Conservation (phyloP, 2,329 filamentous ascomycete species). For the Fusarium sp. region DNA sequence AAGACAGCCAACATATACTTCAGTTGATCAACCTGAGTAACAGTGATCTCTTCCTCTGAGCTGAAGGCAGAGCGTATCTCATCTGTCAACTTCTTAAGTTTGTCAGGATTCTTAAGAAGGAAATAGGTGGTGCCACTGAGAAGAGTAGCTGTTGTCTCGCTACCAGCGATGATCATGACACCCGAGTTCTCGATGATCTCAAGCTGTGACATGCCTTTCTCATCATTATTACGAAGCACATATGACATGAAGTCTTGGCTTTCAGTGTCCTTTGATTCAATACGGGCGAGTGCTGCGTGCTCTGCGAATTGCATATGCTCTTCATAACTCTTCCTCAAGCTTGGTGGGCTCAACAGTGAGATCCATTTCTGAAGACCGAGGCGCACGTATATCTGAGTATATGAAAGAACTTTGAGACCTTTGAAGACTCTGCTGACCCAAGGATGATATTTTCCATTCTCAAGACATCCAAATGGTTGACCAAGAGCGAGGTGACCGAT, state of each 20-base stretch:
- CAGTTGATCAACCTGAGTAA: neutral
- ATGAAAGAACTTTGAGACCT: neutral
- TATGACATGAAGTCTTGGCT: slow-evolving; percentile 7
- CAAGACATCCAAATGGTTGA: slow-evolving; percentile 2
- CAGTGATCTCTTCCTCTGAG: neutral
- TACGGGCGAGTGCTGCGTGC: neutral
- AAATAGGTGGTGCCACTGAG: neutral
- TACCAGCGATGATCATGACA: neutral
- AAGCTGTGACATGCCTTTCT: neutral
- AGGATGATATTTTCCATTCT: slow-evolving; percentile 1
- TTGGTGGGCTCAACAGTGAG: neutral
- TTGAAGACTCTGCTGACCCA: neutral
- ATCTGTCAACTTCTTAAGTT: neutral
- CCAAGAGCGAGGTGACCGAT: neutral
- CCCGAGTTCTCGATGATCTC: neutral
- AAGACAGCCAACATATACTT: neutral
- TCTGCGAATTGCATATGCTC: neutral
- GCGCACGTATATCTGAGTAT: neutral
- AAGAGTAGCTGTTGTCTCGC: neutral
- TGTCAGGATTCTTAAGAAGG: neutral
- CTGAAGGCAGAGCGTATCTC: neutral
- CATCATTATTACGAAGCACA: slow-evolving; percentile 7
- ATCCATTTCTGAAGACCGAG: neutral
- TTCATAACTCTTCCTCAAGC: neutral
- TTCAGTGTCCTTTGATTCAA: neutral